Base-by-base conservation (phyloP, 177 flowering plant genomes). In the Vitis hybrid region DNA sequence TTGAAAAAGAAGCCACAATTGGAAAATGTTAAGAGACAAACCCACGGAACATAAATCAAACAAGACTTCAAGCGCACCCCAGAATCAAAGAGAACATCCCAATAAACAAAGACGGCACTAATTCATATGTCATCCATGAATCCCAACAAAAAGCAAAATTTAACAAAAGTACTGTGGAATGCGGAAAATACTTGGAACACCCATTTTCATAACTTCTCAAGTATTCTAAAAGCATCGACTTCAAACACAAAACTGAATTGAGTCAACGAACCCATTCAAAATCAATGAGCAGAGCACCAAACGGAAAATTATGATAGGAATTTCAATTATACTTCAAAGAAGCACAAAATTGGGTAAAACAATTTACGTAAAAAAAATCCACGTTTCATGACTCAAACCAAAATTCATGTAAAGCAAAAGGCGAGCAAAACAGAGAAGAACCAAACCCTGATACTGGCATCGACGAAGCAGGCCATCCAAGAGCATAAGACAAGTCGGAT, bases 371-470 rank as follows among this genome's bases (percentile, higher is more conserved):
- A 39, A 39, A 15, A 5, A 59, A 49, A 39, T 12, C 12, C 59
- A 22, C 5, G 4, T 57, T 62, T 5, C 58, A 31, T n/a, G 13
- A 45, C 57, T 39, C 66, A 19, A 39, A 57, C 1, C 39, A 57
- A n/a, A 18, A 26, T n/a, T 9, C n/a, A 57, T n/a, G 52, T 16
- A 56, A 52, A 48, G 19, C 12, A 71, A 62, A 72, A 48, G 10
- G 10, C 14, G 50, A 55, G 8, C 13, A 72, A 52, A 14, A 12
- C 3, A 26, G 20, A 31, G 20, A 56, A 9, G 16, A 66, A 57
- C 19, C 70, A 57, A 48, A 87, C 92, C 92, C 2, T 80, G 70
- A 75, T 86, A 88, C n/a, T 85, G 79, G 85, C 92, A 88, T 74
- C 75, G 77, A 1, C 64, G 72, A 51, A 88, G 86, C 50, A 85